These are phyloP conservation scores for Sphagnum contortum DNA, from an alignment of 225 moss, liverwort and hornwort species.

Conservation along the genomic window DNA sequence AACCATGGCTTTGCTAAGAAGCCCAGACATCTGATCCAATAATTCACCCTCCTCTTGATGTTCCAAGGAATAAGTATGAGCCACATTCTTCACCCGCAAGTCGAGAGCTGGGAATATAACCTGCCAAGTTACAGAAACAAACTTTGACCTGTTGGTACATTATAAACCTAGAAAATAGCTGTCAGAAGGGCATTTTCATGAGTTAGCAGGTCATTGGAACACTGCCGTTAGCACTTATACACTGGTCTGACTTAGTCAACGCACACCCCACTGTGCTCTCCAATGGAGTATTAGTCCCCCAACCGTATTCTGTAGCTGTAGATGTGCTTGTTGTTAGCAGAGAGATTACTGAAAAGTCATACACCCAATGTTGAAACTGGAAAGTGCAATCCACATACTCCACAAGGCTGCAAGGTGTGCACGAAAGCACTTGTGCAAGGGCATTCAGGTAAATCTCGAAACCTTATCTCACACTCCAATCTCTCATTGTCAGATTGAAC, in stretches of 20 bases:
- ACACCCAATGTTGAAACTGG: not conserved
- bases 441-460: too few relatives aligned
- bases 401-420: too few relatives aligned
- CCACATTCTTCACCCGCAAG: constrained; percentile 93
- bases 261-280: too few relatives aligned
- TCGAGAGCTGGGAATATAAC: constrained; percentile 93
- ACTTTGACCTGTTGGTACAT: not conserved
- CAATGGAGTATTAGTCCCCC: not conserved
- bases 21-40: constrained; percentile 83
- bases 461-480: too few relatives aligned
- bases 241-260: too few relatives aligned
- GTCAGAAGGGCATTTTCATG: too few relatives aligned
- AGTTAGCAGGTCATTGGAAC: too few relatives aligned
- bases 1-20: constrained; percentile 48
- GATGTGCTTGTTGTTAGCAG: too few relatives aligned
- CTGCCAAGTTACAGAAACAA: constrained; percentile 20
- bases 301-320: too few relatives aligned
- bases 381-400: not conserved
- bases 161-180: not conserved
- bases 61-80: constrained; percentile 83
- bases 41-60: constrained; percentile 76
- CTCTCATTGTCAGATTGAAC: too few relatives aligned
- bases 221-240: too few relatives aligned
- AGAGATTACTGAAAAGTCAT: not conserved
- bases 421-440: too few relatives aligned